Evolutionary conservation across 2,329 filamentous ascomycete genomes (phyloP).

Genomic region (Fusarium equiseti): DNA sequence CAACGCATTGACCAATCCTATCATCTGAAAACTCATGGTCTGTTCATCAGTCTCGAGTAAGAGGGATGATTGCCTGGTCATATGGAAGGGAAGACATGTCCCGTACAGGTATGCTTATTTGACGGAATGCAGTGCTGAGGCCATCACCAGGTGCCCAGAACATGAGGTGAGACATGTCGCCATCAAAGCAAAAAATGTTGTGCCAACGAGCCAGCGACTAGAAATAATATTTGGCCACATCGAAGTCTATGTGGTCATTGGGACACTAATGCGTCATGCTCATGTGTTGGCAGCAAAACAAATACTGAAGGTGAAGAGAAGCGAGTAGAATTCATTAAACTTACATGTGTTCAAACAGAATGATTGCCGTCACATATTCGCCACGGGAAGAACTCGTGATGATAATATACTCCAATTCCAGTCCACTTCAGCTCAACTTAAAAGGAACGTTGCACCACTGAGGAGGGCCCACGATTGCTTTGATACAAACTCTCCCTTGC

Average conservation of each 20-base stretch:
- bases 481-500: conserved; percentile 24
- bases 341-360: not conserved
- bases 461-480: not conserved
- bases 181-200: conserved; percentile 9
- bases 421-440: not conserved
- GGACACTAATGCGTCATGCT: not conserved
- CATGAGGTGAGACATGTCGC: conserved; percentile 26
- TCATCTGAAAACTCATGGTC: not conserved
- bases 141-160: not conserved
- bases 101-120: not conserved
- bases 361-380: not conserved
- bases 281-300: not conserved
- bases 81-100: not conserved
- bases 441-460: not conserved
- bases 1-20: not conserved
- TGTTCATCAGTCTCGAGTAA: not conserved
- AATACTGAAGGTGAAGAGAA: not conserved
- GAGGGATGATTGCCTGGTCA: conserved; percentile 11
- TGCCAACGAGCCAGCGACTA: not conserved
- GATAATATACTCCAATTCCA: not conserved
- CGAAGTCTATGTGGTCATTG: not conserved
- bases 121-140: conserved; percentile 27
- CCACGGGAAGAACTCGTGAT: not conserved
- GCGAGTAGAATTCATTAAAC: not conserved
- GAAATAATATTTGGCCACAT: not conserved